Base-by-base conservation (phyloP, 805 yeast genomes). In the Candida railenensis region DNA sequence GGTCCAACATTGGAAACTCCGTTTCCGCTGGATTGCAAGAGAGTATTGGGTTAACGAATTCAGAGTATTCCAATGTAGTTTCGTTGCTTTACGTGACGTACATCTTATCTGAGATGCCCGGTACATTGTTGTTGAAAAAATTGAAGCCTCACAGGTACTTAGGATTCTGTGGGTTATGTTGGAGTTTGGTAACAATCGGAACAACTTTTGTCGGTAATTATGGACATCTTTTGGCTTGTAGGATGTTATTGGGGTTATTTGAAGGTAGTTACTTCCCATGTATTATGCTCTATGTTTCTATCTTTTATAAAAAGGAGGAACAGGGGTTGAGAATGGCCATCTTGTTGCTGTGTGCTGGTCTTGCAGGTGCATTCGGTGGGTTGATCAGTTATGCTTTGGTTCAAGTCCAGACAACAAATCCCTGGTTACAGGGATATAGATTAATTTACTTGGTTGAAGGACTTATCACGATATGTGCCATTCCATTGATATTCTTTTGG, bases 1-100 rank as follows among this genome's bases (percentile, higher is more conserved):
- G 78, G 48, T 76, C 82, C 12, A 80, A 80, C 55, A 77, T 81
- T 45, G 84, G 85, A 53, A 81, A 81, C 55, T 85, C 85, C 8
- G 70, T 70, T 37, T 68, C 77, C 2, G 83, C 81, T 12, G 85
- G 85, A 3, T 52, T 80, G 49, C 59, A 67, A 0, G 63, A 64
- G 22, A 76, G 69, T 45, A 47, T 78, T 16, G 63, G 66, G 5
- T 56, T 78, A 21, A 53, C 60, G 0, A 67, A 66, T 1, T 60
- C 56, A 19, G 72, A 77, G 51, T 77, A 66, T 53, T 70, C 74
- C 20, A 67, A 66, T 33, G 71, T 69, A 22, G 76, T 74, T 3
- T 69, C 80, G 5, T 66, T 79, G 0, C 65, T 77, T 32, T 79
- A 65, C 49, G 75, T 69, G 12, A 74, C 82, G 0, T 79, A 78